phyloP scores from a whole-genome alignment of 225 moss, liverwort and hornwort species.

The Pleurozium schreberi region DNA sequence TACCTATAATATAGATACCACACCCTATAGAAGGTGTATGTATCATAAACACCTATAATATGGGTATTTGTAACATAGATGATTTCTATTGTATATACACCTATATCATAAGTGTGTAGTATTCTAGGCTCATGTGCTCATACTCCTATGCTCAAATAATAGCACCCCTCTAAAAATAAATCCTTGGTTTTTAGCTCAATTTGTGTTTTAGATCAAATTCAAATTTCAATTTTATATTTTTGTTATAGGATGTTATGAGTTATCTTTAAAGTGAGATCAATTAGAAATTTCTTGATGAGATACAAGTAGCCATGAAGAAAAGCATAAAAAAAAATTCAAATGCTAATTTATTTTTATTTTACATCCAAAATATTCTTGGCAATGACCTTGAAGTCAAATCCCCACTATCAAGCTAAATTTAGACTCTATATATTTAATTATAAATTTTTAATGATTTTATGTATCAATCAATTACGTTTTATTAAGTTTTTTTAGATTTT shows the following conservation, averaged over 20 bases:
- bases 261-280: neutral
- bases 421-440: no score
- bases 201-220: neutral
- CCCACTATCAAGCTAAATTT: neutral
- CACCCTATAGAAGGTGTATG: no score
- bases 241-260: neutral
- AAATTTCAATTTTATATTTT: neutral
- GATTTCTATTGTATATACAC: no score
- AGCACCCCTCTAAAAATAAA: no score
- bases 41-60: no score
- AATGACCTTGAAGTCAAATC: neutral
- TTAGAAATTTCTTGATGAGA: neutral
- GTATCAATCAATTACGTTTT: no score
- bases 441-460: neutral
- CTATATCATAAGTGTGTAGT: no score
- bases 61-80: no score
- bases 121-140: no score
- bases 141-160: no score
- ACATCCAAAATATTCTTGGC: neutral
- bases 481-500: neutral
- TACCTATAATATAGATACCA: no score
- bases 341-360: neutral
- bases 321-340: fast-evolving
- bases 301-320: neutral
- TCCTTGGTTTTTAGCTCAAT: neutral